A percentile compares a stretch with the other conserved stretches of the same genome.
These are phyloP conservation scores for Paraphoma sp. DNA, from an alignment of 2,329 filamentous ascomycete genomes.

Conservation along the genomic window DNA sequence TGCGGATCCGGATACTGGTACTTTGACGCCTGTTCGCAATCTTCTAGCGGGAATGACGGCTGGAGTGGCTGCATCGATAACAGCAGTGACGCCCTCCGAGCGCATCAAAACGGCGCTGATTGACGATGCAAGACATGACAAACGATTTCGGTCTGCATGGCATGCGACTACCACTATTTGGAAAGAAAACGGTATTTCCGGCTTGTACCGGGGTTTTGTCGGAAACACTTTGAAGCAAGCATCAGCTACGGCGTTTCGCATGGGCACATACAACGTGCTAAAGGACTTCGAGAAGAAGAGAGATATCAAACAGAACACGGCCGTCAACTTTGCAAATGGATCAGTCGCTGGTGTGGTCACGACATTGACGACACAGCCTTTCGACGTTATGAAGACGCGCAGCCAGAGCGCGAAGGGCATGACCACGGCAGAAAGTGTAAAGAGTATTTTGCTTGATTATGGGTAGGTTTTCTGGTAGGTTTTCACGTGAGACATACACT, in stretches of 20 bases:
- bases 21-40: slow-evolving; percentile 62
- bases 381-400: slow-evolving; percentile 69
- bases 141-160: slow-evolving; percentile 57
- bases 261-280: slow-evolving; percentile 69
- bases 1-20: slow-evolving; percentile 62
- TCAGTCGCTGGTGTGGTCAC: slow-evolving; percentile 67
- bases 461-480: slow-evolving; percentile 28
- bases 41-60: slow-evolving; percentile 70
- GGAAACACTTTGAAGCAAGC: slow-evolving; percentile 69
- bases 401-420: slow-evolving; percentile 66
- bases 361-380: slow-evolving; percentile 66
- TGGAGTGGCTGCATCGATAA: slow-evolving; percentile 66
- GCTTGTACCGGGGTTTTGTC: slow-evolving; percentile 64
- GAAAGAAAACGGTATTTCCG: slow-evolving; percentile 60
- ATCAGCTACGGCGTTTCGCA: slow-evolving; percentile 66
- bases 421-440: slow-evolving; percentile 63
- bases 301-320: slow-evolving; percentile 58
- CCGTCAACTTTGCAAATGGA: slow-evolving; percentile 67
- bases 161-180: slow-evolving; percentile 61
- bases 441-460: slow-evolving; percentile 61
- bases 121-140: slow-evolving; percentile 62
- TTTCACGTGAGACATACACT: too few relatives aligned
- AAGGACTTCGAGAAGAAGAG: slow-evolving; percentile 63
- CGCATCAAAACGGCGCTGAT: slow-evolving; percentile 73
- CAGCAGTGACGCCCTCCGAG: slow-evolving; percentile 73